Evolutionary conservation across 2,329 filamentous ascomycete species (phyloP).

Genomic region (Botryotinia convoluta): DNA sequence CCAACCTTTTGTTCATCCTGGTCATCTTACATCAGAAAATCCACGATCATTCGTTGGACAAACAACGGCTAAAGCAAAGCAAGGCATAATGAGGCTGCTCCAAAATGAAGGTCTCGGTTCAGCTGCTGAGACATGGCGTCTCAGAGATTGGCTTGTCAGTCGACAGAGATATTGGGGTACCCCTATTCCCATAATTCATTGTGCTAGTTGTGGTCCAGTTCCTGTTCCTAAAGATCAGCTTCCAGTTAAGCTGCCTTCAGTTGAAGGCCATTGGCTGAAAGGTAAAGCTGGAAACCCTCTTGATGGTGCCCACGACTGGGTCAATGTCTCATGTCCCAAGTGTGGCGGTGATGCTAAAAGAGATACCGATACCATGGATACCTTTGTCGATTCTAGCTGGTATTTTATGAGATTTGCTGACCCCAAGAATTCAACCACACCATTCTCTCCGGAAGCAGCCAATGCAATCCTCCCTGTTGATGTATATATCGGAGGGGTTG

Average conservation of each 20-base stretch:
- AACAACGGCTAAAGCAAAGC: slow-evolving; percentile 59
- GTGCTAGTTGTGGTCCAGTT: slow-evolving; percentile 70
- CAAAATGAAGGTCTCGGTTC: slow-evolving; percentile 55
- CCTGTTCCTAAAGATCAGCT: slow-evolving; percentile 74
- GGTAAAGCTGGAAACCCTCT: slow-evolving; percentile 75
- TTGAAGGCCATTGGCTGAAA: slow-evolving; percentile 65
- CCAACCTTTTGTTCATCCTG: slow-evolving; percentile 62
- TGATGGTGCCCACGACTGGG: slow-evolving; percentile 68
- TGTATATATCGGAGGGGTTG: slow-evolving; percentile 84
- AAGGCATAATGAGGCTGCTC: slow-evolving; percentile 58
- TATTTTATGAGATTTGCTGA: slow-evolving; percentile 83
- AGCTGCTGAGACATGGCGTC: slow-evolving; percentile 69
- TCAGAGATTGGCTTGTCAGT: slow-evolving; percentile 88
- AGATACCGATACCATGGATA: slow-evolving; percentile 95
- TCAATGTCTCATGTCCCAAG: slow-evolving; percentile 71
- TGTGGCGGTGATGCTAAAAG: slow-evolving; percentile 69
- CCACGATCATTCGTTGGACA: slow-evolving; percentile 60
- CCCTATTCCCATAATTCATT: slow-evolving; percentile 87
- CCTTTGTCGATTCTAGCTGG: slow-evolving; percentile 94
- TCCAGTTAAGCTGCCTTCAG: slow-evolving; percentile 70
- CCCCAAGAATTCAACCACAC: slow-evolving; percentile 58
- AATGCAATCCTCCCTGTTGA: slow-evolving; percentile 69
- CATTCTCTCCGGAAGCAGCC: slow-evolving; percentile 60
- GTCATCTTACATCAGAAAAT: slow-evolving; percentile 64
- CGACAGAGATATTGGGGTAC: slow-evolving; percentile 92